These are phyloP conservation scores for Fraxinus americana DNA, from an alignment of 257 asterid genomes.

Conservation along the genomic window DNA sequence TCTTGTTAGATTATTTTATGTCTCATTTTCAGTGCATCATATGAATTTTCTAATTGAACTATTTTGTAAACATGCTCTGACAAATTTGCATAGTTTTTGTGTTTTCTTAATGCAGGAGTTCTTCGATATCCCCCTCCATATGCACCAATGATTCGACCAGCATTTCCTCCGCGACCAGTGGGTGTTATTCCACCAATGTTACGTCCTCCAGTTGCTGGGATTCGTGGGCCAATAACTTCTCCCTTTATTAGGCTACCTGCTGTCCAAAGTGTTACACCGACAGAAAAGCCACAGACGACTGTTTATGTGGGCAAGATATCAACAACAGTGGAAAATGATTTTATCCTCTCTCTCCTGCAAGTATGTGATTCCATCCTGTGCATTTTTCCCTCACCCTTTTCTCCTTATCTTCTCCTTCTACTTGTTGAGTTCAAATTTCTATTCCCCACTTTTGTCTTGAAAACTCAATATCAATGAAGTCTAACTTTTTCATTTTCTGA, in stretches of 20 bases:
- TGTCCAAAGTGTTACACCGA: slow-evolving; percentile 39
- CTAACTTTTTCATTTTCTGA: slow-evolving; percentile 37
- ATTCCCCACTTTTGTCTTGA: slow-evolving; percentile 6
- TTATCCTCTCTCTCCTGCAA: slow-evolving; percentile 84
- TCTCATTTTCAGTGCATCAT: slow-evolving; percentile 30
- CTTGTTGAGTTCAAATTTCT: slow-evolving; percentile 19
- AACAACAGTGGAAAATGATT: slow-evolving; percentile 86
- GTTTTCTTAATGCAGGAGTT: slow-evolving; percentile 73
- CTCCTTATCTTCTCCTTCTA: slow-evolving; percentile 8
- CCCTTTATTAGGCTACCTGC: slow-evolving; percentile 61
- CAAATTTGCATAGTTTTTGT: slow-evolving; percentile 71
- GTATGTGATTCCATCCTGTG: slow-evolving; percentile 40
- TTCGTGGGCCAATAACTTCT: slow-evolving; percentile 72
- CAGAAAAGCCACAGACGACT: slow-evolving; percentile 86
- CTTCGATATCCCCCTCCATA: slow-evolving; percentile 71
- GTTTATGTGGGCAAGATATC: slow-evolving; percentile 93
- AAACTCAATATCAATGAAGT: slow-evolving; percentile 17
- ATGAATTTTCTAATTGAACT: slow-evolving; percentile 19
- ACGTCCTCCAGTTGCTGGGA: slow-evolving; percentile 72
- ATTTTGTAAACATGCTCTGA: slow-evolving; percentile 49
- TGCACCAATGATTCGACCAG: slow-evolving; percentile 63
- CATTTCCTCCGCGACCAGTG: slow-evolving; percentile 69
- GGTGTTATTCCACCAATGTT: slow-evolving; percentile 66
- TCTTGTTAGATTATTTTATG: slow-evolving; percentile 47
- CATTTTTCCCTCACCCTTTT: slow-evolving; percentile 6